Evolutionary conservation across 148 eudicot species (phyloP).

Genomic region (Silene conica): DNA sequence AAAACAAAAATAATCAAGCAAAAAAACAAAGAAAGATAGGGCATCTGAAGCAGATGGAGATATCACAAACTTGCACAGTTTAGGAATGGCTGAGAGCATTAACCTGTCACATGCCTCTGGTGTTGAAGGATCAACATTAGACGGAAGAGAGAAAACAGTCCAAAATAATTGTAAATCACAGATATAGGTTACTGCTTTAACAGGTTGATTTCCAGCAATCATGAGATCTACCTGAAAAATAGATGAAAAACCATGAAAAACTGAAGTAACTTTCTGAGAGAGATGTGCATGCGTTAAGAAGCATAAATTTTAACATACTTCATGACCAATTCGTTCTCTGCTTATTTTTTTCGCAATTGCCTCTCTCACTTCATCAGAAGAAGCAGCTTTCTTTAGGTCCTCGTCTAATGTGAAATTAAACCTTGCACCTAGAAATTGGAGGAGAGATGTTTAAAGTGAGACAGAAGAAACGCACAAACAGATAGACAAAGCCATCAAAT

Average conservation of each 20-base stretch:
- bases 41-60: neutral
- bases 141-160: slow-evolving; percentile 75
- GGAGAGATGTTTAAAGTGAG: slow-evolving; percentile 1
- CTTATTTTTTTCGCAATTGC: slow-evolving; percentile 90
- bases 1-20: neutral
- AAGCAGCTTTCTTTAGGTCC: slow-evolving; percentile 75
- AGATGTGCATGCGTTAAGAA: neutral
- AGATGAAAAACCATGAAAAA: slow-evolving; percentile 11
- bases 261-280: neutral
- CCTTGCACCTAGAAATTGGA: slow-evolving; percentile 58
- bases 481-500: slow-evolving; percentile 5
- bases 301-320: slow-evolving; percentile 40
- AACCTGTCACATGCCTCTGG: slow-evolving; percentile 61
- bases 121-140: slow-evolving; percentile 42
- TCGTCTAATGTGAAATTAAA: slow-evolving; percentile 69
- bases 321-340: slow-evolving; percentile 95
- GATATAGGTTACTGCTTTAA: slow-evolving; percentile 58
- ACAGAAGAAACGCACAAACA: neutral
- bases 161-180: slow-evolving; percentile 63
- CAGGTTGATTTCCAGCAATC: slow-evolving; percentile 82
- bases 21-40: neutral
- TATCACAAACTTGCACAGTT: neutral
- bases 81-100: slow-evolving; percentile 13
- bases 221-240: slow-evolving; percentile 83
- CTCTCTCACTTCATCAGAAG: slow-evolving; percentile 68